phyloP scores from a whole-genome alignment of 352 stramenopile species.

The Phytophthora constricta region DNA sequence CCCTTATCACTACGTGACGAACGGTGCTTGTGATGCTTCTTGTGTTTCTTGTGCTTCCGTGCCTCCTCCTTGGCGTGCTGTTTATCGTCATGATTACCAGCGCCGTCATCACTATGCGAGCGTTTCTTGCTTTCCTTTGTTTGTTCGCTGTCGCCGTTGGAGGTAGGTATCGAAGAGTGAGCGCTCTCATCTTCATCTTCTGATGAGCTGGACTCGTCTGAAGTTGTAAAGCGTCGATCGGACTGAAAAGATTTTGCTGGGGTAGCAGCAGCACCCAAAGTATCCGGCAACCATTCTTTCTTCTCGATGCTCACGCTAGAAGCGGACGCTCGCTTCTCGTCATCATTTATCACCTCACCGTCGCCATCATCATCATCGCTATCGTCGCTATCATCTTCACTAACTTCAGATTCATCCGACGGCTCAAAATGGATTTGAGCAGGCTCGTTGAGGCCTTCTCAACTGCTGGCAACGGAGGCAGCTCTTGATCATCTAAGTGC shows the following conservation, averaged over 20 bases:
- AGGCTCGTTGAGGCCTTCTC: slow-evolving; percentile 56
- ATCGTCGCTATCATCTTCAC: slow-evolving; percentile 52
- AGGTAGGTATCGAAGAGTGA: neutral
- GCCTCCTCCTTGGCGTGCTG: no score
- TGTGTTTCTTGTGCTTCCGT: slow-evolving; percentile 44
- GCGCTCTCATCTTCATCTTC: slow-evolving; percentile 22
- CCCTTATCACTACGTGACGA: slow-evolving; percentile 34
- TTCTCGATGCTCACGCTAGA: neutral
- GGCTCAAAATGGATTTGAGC: slow-evolving; percentile 84
- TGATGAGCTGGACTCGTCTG: slow-evolving; percentile 26
- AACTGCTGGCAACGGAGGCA: slow-evolving; percentile 49
- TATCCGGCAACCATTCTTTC: neutral
- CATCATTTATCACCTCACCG: neutral
- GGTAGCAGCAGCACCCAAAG: neutral
- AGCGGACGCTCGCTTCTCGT: neutral
- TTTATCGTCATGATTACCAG: slow-evolving; percentile 6
- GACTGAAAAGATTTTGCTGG: neutral
- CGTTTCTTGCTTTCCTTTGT: slow-evolving; percentile 20
- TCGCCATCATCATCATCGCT: slow-evolving; percentile 26
- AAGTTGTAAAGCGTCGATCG: slow-evolving; percentile 3
- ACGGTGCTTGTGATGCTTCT: slow-evolving; percentile 40
- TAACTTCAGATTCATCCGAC: slow-evolving; percentile 60
- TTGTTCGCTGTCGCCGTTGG: neutral
- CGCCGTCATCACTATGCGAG: slow-evolving; percentile 6
- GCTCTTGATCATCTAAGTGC: slow-evolving; percentile 21